A percentile compares a stretch with the other conserved stretches of the same genome.
Evolutionary conservation across 2,329 filamentous ascomycete genomes (phyloP).

Genomic region (Bipolaris victoriae): DNA sequence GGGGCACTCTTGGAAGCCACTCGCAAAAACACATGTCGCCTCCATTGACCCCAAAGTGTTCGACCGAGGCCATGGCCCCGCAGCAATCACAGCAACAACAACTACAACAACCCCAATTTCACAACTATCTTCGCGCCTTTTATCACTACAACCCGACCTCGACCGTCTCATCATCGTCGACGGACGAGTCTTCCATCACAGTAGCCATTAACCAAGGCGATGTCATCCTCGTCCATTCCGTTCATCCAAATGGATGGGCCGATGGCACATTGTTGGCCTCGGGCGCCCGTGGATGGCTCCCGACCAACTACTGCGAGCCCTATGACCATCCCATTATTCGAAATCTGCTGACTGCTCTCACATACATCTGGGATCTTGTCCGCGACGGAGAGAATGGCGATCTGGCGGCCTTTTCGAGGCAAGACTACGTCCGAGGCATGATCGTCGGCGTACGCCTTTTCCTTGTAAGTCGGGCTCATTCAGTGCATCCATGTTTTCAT

Average conservation of each 20-base stretch:
- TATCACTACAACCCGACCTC: slow-evolving; percentile 87
- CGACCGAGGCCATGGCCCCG: slow-evolving; percentile 64
- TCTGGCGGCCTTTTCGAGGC: slow-evolving; percentile 80
- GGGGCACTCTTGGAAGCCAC: slow-evolving; percentile 37
- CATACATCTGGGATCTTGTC: slow-evolving; percentile 91
- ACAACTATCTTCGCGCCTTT: slow-evolving; percentile 93
- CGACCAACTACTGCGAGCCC: slow-evolving; percentile 96
- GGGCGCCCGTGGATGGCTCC: slow-evolving; percentile 90
- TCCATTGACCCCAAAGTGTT: slow-evolving; percentile 74
- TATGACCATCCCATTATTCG: slow-evolving; percentile 90
- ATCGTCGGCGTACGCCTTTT: slow-evolving; percentile 92
- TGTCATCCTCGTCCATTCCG: slow-evolving; percentile 90
- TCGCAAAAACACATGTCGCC: slow-evolving; percentile 70
- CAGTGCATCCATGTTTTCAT: not conserved
- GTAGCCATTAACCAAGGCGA: slow-evolving; percentile 89
- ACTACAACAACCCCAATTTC: slow-evolving; percentile 71
- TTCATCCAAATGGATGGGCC: slow-evolving; percentile 98
- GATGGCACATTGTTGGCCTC: slow-evolving; percentile 89
- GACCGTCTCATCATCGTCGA: slow-evolving; percentile 78
- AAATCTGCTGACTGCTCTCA: slow-evolving; percentile 80
- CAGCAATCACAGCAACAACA: slow-evolving; percentile 52
- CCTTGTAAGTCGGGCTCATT: slow-evolving; percentile 65
- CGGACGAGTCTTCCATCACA: slow-evolving; percentile 70
- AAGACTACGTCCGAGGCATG: slow-evolving; percentile 92
- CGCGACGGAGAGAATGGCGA: slow-evolving; percentile 78